Evolutionary conservation across 179 eudicot genomes (phyloP), one percentile per base, ranked within the genome.

Genomic region (Kewa caespitosa): DNA sequence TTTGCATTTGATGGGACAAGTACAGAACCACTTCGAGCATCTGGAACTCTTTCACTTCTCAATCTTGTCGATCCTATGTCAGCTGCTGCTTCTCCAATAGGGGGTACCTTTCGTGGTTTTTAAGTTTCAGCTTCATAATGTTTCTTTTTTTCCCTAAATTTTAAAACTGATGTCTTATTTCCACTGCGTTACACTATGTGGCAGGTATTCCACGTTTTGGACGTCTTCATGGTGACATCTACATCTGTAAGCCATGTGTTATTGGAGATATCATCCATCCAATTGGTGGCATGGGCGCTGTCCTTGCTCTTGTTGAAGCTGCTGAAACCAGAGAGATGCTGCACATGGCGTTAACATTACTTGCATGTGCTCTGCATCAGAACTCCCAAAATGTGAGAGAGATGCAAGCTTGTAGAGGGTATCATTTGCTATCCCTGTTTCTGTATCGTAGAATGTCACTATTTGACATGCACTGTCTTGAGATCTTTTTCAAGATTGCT

Each of bases 181-280:
- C 8, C 14, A 46, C 15, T 48, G 9, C 25, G 23, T 37, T 72
- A 28, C n/a, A n/a, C n/a, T 41, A 54, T 74, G 41, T 79, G 59
- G 69, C 89, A 94, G 98, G 98, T 76, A 94, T 94, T 84, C 99
- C 99, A 50, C 98, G 99, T 69, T 91, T 89, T 89, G 99, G 99
- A 72, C 96, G 96, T 75, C 97, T 96, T 78, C 85, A 90, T 69
- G 99, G 99, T 69, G 94, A 96, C 84, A 81, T 87, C 46, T 94
- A 91, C 67, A 85, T 90, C 36, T 96, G 99, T 80, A 89, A 85
- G 81, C 97, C 96, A 64, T 91, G 88, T 80, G 92, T 96, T 57
- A 89, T 96, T 79, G 99, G 99, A 71, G 97, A 96, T 85, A 86
- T 91, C 60, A 92, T 96, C 72, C 90, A 89, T 43, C 94, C 98